phyloP scores from a whole-genome alignment of 2,329 filamentous ascomycete genomes.

The Tolypocladium guangdongense region DNA sequence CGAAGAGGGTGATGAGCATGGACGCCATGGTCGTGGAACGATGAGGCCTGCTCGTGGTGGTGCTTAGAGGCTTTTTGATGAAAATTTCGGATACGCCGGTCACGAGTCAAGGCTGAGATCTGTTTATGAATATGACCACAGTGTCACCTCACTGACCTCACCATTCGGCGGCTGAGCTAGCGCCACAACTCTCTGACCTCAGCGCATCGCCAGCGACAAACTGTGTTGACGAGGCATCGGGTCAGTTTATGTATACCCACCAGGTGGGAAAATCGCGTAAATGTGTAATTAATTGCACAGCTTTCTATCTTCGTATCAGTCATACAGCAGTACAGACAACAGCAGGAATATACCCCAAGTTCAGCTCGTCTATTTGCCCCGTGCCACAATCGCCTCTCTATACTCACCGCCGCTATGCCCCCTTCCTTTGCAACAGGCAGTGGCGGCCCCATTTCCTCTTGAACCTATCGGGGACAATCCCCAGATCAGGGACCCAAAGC shows the following conservation, averaged over 20 bases:
- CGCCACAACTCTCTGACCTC: background rate
- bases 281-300: background rate
- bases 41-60: background rate
- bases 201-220: background rate
- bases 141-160: too few species aligned
- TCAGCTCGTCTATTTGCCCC: background rate
- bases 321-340: background rate
- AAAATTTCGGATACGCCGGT: background rate
- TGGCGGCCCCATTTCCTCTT: constrained; percentile 78
- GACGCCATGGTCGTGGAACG: background rate
- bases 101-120: background rate
- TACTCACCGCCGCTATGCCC: background rate
- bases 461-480: constrained; percentile 56
- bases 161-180: background rate
- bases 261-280: too few species aligned
- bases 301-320: background rate
- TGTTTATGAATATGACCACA: background rate
- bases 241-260: too few species aligned
- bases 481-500: constrained; percentile 68
- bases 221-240: background rate
- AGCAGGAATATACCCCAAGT: background rate
- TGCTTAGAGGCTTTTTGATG: background rate
- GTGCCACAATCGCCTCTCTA: background rate
- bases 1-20: background rate
- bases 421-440: constrained; percentile 54